Evolutionary conservation across 2,329 filamentous ascomycete species (phyloP), one percentile per base, ranked within the genome.

Genomic region (Fusarium ambrosium): DNA sequence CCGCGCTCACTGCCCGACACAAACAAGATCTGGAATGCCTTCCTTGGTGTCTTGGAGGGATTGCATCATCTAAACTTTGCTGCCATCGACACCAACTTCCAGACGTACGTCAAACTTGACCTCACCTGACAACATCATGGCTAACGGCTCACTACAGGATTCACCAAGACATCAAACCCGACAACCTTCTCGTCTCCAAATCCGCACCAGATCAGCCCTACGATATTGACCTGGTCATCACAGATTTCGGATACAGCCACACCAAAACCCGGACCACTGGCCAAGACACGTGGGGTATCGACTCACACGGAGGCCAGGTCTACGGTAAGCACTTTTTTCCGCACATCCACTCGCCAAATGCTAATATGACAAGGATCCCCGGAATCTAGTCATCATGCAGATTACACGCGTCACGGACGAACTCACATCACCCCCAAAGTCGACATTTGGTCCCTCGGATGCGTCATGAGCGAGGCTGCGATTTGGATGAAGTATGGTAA

Each of bases 91-190:
- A 10, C 53, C 6, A 2, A 16, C 20, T n/a, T 9, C 16, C 41
- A 43, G 20, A 32, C 29, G 36, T 61, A 29, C 39, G 43, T 2
- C 22, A 37, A 2, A 48, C 29, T 24, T 13, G 8, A 34, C 18
- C 13, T 29, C n/a, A 10, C 37, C 6, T 48, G 6, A 4, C 8
- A 14, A 29, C 6, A 29, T 22, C 20, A 29, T 13, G 20, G 11
- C 59, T 64, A 22, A 68, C 7, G 4, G n/a, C 2, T 1, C 2
- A 10, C 29, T 37, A 2, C 32, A 73, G 68, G 8, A 62, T 73
- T 16, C 71, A 73, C n/a, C 68, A 73, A 22, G 68, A 71, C 51
- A 63, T 73, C 58, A 73, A 69, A 29, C 71, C 71, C 1, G 60
- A 70, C 4, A 73, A 71, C n/a, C 29, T 71, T 20, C 58, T 73